Conservation (phyloP, 2,329 filamentous ascomycete genomes). For the Verticillium nonalfalfae region DNA sequence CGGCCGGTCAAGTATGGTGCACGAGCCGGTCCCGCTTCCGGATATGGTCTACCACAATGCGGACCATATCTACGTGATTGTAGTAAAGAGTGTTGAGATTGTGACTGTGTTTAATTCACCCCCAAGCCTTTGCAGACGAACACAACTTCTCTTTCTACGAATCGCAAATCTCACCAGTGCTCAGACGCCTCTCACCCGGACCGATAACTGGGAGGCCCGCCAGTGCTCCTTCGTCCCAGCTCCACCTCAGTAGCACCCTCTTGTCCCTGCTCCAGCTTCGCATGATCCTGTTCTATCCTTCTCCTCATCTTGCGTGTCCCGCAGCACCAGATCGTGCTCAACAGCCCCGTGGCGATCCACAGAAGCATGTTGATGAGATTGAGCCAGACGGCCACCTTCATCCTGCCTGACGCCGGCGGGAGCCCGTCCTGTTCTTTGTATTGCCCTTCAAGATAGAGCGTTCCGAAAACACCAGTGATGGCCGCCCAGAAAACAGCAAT, state of each 20-base stretch:
- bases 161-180: not conserved
- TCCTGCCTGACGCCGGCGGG: not conserved
- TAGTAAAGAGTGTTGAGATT: too few species aligned
- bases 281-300: not conserved
- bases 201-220: not conserved
- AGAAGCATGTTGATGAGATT: constrained; percentile 4
- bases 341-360: not conserved
- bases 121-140: too few species aligned
- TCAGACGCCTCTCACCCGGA: not conserved
- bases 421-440: not conserved
- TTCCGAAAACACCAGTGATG: constrained; percentile 2
- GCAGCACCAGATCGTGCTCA: not conserved
- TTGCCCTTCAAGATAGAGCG: not conserved
- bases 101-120: too few species aligned
- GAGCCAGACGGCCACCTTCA: constrained; percentile 5
- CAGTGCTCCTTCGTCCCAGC: not conserved
- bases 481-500: constrained; percentile 8
- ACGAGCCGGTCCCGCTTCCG: too few species aligned
- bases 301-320: not conserved
- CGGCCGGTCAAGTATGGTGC: too few species aligned
- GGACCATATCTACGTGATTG: too few species aligned
- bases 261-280: not conserved
- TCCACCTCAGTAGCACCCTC: not conserved
- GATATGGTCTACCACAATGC: too few species aligned
- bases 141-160: not conserved